A percentile compares a stretch with the other conserved stretches of the same genome.
Evolutionary conservation across 1,284 basidiomycete species (phyloP).

Genomic region (Ganoderma lucidum): DNA sequence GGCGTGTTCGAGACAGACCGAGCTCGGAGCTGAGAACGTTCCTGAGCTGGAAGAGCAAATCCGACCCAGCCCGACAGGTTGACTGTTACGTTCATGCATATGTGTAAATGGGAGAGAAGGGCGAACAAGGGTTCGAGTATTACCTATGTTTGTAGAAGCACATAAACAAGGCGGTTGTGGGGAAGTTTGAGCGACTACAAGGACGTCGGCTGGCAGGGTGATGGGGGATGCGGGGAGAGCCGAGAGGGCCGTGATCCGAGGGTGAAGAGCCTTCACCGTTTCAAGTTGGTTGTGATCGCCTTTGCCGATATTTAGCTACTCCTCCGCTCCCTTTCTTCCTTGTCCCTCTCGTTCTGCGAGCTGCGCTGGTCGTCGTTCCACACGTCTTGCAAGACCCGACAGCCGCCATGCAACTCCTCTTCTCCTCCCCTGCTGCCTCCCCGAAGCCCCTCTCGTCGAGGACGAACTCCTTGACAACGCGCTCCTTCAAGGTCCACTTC

Average conservation of each 20-base stretch:
- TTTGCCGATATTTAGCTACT: conserved; percentile 9
- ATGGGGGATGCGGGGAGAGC: not conserved
- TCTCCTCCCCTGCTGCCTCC: conserved; percentile 7
- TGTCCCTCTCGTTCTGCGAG: conserved; percentile 24
- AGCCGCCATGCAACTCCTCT: conserved; percentile 24
- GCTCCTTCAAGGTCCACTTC: conserved; percentile 29
- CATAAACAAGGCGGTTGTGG: conserved; percentile 1
- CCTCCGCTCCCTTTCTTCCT: conserved; percentile 6
- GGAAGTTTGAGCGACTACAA: not conserved
- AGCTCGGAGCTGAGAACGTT: not conserved
- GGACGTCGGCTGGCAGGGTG: not conserved
- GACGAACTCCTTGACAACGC: conserved; percentile 24
- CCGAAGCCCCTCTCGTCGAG: conserved; percentile 20
- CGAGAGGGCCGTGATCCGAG: conserved; percentile 20
- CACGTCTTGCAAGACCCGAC: conserved; percentile 23
- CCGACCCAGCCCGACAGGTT: not conserved
- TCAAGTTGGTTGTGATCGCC: conserved; percentile 4
- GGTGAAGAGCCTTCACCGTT: conserved; percentile 22
- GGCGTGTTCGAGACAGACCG: not conserved
- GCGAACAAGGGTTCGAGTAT: not conserved
- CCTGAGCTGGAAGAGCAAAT: not conserved
- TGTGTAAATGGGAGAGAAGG: not conserved
- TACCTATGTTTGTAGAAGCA: not conserved
- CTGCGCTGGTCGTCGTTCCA: conserved; percentile 34
- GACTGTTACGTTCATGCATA: not conserved